Evolutionary conservation across 192 early-diverging fungal genomes (phyloP).

Genomic region (Coemansia furcata): DNA sequence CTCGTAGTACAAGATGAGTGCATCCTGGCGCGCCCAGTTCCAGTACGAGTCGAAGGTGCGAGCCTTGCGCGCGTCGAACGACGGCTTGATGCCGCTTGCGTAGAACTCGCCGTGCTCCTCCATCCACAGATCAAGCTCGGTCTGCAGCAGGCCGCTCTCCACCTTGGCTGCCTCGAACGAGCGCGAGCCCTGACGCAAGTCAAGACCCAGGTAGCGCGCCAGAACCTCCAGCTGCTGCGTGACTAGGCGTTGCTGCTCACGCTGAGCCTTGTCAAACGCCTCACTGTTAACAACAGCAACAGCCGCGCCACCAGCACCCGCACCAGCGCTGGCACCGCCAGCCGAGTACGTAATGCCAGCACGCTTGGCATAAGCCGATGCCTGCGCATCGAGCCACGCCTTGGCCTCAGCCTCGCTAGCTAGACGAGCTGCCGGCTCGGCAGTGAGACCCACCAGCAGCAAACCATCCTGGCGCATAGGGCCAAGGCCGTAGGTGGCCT

Average conservation of each 20-base stretch:
- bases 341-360: slow-evolving; percentile 57
- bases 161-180: slow-evolving; percentile 69
- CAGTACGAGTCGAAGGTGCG: slow-evolving; percentile 91
- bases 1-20: slow-evolving; percentile 81
- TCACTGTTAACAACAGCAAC: slow-evolving; percentile 79
- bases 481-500: slow-evolving; percentile 60
- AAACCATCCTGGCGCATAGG: slow-evolving; percentile 63
- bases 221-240: slow-evolving; percentile 73
- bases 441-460: slow-evolving; percentile 72
- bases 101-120: slow-evolving; percentile 93
- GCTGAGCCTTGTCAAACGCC: slow-evolving; percentile 76
- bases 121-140: slow-evolving; percentile 84
- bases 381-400: slow-evolving; percentile 72
- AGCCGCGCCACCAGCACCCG: slow-evolving; percentile 57
- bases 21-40: slow-evolving; percentile 80
- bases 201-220: slow-evolving; percentile 79
- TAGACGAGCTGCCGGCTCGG: slow-evolving; percentile 81
- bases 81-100: slow-evolving; percentile 79
- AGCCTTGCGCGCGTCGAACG: slow-evolving; percentile 80
- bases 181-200: slow-evolving; percentile 84
- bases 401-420: slow-evolving; percentile 71
- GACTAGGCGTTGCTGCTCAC: slow-evolving; percentile 66
- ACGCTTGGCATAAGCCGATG: slow-evolving; percentile 67
- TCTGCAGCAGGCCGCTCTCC: slow-evolving; percentile 68
- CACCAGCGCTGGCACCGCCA: slow-evolving; percentile 54